These are phyloP conservation scores for Neurospora crassa DNA, from an alignment of 2,329 filamentous ascomycete species.

Conservation along the genomic window DNA sequence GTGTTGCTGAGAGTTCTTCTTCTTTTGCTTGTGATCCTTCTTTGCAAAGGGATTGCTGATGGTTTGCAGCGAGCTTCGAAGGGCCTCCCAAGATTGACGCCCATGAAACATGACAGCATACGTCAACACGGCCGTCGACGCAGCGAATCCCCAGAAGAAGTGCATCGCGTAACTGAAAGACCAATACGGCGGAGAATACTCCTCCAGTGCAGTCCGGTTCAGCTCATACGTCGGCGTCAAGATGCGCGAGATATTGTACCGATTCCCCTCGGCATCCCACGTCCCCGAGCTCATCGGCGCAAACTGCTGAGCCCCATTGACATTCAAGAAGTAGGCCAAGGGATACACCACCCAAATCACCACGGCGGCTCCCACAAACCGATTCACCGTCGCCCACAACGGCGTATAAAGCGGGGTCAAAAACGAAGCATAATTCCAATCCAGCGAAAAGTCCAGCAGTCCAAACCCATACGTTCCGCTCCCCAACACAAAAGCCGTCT, in stretches of 20 bases:
- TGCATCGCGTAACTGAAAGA: background rate
- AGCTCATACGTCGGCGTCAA: background rate
- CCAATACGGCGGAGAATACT: background rate
- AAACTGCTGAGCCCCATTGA: background rate
- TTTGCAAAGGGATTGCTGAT: background rate
- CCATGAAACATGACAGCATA: background rate
- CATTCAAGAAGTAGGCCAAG: background rate
- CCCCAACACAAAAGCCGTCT: background rate
- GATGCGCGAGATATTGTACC: background rate
- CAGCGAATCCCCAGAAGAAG: background rate
- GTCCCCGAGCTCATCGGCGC: background rate
- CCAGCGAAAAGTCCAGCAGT: background rate
- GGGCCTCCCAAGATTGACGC: background rate
- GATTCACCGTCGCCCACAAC: background rate
- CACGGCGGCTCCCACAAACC: background rate
- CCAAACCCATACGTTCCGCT: background rate
- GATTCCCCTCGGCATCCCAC: background rate
- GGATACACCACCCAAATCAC: background rate
- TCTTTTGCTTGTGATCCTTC: background rate
- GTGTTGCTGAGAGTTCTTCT: background rate
- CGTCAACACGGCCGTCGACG: background rate
- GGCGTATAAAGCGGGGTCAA: background rate
- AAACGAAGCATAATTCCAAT: background rate
- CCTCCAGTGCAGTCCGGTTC: background rate
- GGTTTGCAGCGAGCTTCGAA: background rate